Conservation (phyloP, 2,329 filamentous ascomycete genomes). For the Fusarium staphyleae region DNA sequence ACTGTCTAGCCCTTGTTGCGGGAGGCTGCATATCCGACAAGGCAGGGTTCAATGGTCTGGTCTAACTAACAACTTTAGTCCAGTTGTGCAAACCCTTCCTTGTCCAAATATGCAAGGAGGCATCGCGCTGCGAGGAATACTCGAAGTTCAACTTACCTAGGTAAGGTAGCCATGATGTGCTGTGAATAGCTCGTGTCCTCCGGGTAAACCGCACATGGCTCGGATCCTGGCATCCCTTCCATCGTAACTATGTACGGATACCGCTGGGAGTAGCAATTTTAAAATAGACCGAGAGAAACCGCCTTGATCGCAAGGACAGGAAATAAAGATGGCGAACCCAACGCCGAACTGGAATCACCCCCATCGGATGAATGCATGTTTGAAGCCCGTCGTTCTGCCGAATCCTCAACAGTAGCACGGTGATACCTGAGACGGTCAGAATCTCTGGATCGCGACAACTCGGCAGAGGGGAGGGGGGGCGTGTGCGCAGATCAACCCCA, state of each 20-base stretch:
- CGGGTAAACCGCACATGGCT: background rate
- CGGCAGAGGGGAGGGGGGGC: slow-evolving; percentile 14
- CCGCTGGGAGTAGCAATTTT: background rate
- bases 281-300: background rate
- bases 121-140: slow-evolving; percentile 4
- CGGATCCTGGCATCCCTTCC: background rate
- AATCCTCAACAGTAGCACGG: slow-evolving; percentile 20
- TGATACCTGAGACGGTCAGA: slow-evolving; percentile 11
- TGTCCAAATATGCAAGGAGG: slow-evolving; percentile 26
- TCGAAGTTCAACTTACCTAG: background rate
- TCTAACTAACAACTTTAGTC: slow-evolving; percentile 12
- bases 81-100: slow-evolving; percentile 29
- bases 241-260: background rate
- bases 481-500: slow-evolving; percentile 2
- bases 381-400: slow-evolving; percentile 21
- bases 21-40: slow-evolving; percentile 37
- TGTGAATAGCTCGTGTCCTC: background rate
- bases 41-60: slow-evolving; percentile 22
- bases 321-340: slow-evolving; percentile 7
- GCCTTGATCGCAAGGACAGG: background rate
- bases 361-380: slow-evolving; percentile 19
- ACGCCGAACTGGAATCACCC: slow-evolving; percentile 42
- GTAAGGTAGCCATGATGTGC: background rate
- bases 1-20: slow-evolving; percentile 16
- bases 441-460: slow-evolving; percentile 6